Conservation (phyloP, 2,329 filamentous ascomycete species). For the Pseudogymnoascus sp. region DNA sequence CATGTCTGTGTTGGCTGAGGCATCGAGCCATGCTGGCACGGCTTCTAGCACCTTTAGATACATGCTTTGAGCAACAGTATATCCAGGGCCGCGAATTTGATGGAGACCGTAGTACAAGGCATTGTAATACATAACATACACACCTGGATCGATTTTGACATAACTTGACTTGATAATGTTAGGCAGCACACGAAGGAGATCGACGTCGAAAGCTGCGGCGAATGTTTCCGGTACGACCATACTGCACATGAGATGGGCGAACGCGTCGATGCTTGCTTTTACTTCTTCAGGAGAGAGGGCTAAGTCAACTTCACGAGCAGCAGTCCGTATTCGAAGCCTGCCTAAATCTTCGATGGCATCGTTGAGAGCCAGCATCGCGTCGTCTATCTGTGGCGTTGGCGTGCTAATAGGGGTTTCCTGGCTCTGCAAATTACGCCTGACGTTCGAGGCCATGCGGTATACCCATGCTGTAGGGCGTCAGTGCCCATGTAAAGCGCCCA, state of each 20-base stretch:
- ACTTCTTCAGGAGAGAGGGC: neutral
- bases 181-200: neutral
- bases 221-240: neutral
- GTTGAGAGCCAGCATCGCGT: neutral
- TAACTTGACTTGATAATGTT: neutral
- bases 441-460: slow-evolving; percentile 6
- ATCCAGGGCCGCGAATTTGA: neutral
- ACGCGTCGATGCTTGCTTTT: neutral
- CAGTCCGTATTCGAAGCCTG: neutral
- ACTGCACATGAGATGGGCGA: neutral
- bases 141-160: neutral
- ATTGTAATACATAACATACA: slow-evolving; percentile 7
- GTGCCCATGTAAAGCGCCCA: neutral
- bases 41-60: neutral
- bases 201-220: neutral
- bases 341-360: slow-evolving; percentile 2
- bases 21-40: neutral
- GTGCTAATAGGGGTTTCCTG: slow-evolving; percentile 2
- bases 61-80: neutral
- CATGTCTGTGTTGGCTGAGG: neutral
- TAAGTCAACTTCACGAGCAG: neutral
- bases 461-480: neutral
- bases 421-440: slow-evolving; percentile 5
- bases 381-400: slow-evolving; percentile 1
- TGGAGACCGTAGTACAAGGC: neutral